Conservation (phyloP, 2,329 filamentous ascomycete species). For the Leptographium radiaticola region DNA sequence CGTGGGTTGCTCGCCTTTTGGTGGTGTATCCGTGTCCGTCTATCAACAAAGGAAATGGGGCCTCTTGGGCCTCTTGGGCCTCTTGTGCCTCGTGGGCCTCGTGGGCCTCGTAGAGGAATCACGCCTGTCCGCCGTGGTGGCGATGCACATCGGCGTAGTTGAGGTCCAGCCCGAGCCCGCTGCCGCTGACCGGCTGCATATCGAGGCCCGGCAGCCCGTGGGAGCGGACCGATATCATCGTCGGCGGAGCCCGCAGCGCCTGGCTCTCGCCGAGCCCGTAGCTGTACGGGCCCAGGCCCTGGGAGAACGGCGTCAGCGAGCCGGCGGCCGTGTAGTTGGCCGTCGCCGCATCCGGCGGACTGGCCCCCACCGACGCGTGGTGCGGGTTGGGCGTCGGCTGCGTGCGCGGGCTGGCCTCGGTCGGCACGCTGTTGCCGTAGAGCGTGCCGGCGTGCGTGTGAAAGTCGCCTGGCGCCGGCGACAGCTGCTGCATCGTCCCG, state of each 20-base stretch:
- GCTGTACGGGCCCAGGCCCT: slow-evolving; percentile 6
- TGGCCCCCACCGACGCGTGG: slow-evolving; percentile 7
- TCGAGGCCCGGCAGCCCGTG: slow-evolving; percentile 4
- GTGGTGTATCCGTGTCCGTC: no score
- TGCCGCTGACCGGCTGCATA: slow-evolving; percentile 5
- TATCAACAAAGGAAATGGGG: no score
- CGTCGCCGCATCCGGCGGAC: slow-evolving; percentile 5
- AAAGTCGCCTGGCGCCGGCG: slow-evolving; percentile 9
- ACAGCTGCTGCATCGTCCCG: slow-evolving; percentile 4
- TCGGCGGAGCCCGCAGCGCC: background rate
- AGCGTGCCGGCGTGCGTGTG: slow-evolving; percentile 6
- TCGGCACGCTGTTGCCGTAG: slow-evolving; percentile 5
- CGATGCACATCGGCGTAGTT: slow-evolving; percentile 5
- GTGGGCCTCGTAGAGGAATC: no score
- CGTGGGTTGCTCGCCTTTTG: no score
- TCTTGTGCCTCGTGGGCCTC: no score
- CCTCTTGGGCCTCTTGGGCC: no score
- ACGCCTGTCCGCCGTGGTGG: slow-evolving; percentile 3
- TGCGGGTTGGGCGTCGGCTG: slow-evolving; percentile 10
- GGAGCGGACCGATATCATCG: background rate
- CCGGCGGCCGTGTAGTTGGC: slow-evolving; percentile 9
- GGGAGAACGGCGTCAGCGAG: slow-evolving; percentile 4
- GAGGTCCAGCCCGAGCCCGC: slow-evolving; percentile 6
- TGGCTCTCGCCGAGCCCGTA: slow-evolving; percentile 7
- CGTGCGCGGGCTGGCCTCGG: slow-evolving; percentile 8